phyloP scores from a whole-genome alignment of 495 filamentous ascomycete genomes.

The Hypoxylon perforatum region DNA sequence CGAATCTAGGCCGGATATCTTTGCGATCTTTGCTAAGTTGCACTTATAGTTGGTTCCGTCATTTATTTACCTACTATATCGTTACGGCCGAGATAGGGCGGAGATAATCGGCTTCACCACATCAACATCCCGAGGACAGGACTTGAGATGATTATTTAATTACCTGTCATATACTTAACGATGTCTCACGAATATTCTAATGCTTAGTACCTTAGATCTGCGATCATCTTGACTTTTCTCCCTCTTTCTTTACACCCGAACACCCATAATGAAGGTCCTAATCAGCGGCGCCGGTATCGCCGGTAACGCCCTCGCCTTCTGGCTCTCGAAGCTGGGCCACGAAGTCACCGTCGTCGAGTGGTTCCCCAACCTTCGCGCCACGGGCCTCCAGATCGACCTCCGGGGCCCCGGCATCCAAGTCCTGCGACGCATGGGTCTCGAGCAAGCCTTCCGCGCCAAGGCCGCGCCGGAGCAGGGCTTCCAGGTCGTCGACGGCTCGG shows the following conservation, averaged over 20 bases:
- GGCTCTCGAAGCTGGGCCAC: slow-evolving; percentile 61
- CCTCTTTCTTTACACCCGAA: neutral
- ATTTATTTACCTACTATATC: neutral
- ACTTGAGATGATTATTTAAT: slow-evolving; percentile 4
- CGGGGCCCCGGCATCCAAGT: slow-evolving; percentile 58
- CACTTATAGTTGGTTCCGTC: neutral
- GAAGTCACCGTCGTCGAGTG: slow-evolving; percentile 65
- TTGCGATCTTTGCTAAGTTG: too few species aligned
- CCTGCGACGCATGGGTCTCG: slow-evolving; percentile 64
- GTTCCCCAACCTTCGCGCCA: slow-evolving; percentile 54
- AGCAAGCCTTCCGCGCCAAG: slow-evolving; percentile 55
- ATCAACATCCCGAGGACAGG: neutral
- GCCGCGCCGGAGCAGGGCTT: slow-evolving; percentile 54
- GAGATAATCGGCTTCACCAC: slow-evolving; percentile 19
- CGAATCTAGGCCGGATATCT: too few species aligned
- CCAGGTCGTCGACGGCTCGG: slow-evolving; percentile 54
- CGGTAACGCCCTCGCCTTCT: slow-evolving; percentile 62
- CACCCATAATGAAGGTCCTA: slow-evolving; percentile 51
- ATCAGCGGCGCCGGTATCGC: slow-evolving; percentile 59
- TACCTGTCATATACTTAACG: neutral
- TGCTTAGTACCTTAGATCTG: too few species aligned
- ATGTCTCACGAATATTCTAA: too few species aligned
- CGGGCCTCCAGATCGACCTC: slow-evolving; percentile 65
- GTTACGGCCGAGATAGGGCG: slow-evolving; percentile 22
- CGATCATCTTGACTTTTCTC: neutral